These are phyloP conservation scores for Trametes gibbosa DNA, from an alignment of 768 basidiomycete species.

Conservation along the genomic window DNA sequence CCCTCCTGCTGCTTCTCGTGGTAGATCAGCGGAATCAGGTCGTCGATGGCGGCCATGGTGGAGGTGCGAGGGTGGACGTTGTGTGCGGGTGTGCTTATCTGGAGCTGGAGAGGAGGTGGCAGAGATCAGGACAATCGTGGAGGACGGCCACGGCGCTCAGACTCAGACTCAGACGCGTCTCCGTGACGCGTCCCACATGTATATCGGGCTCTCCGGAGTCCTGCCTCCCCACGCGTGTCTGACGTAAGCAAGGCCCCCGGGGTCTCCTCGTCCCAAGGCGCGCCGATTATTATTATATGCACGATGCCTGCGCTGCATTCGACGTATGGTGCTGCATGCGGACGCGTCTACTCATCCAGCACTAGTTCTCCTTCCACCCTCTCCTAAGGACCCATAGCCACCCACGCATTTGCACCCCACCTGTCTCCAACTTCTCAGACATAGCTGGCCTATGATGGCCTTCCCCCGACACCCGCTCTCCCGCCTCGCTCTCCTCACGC, in stretches of 20 bases:
- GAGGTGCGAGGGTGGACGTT: not conserved
- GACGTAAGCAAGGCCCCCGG: constrained; percentile 20
- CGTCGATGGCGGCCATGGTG: constrained; percentile 59
- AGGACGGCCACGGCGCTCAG: not conserved
- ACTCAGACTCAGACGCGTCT: constrained; percentile 28
- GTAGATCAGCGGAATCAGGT: constrained; percentile 58
- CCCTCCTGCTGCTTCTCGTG: constrained; percentile 77
- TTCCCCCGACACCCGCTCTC: constrained; percentile 5
- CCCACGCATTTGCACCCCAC: not conserved
- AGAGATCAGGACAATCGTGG: constrained; percentile 11
- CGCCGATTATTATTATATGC: not conserved
- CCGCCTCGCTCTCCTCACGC: constrained; percentile 19
- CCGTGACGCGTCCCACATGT: constrained; percentile 19
- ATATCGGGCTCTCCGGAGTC: constrained; percentile 21
- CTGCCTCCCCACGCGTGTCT: constrained; percentile 23
- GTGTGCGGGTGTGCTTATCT: not conserved
- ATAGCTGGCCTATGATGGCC: constrained; percentile 12
- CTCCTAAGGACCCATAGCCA: not conserved
- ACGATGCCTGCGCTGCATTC: not conserved
- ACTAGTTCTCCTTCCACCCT: not conserved
- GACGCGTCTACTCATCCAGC: not conserved
- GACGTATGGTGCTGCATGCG: not conserved
- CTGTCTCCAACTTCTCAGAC: not conserved
- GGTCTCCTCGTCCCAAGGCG: constrained; percentile 3
- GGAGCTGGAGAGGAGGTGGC: not conserved